Percentiles rank a stretch among this genome's conserved stretches.
phyloP scores from a whole-genome alignment of 2,329 filamentous ascomycete genomes.

The Fusarium buharicum region DNA sequence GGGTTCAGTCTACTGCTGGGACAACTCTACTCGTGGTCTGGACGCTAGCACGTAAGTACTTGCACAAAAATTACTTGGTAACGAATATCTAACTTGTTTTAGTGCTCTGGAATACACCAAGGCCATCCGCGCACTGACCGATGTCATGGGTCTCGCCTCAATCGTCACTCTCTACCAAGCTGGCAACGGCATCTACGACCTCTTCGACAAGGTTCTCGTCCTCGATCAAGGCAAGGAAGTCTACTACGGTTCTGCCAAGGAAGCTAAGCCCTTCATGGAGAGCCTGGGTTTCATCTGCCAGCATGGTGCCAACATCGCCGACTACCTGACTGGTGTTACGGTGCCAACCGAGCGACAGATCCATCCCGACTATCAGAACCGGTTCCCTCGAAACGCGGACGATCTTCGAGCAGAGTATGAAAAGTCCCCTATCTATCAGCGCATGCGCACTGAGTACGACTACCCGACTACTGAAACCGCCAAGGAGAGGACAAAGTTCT shows the following conservation, averaged over 20 bases:
- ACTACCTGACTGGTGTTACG: conserved; percentile 73
- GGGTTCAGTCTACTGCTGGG: conserved; percentile 72
- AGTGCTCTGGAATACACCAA: conserved; percentile 69
- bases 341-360: conserved; percentile 76
- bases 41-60: conserved; percentile 67
- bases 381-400: conserved; percentile 58
- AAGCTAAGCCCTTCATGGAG: conserved; percentile 73
- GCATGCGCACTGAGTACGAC: conserved; percentile 66
- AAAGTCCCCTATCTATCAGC: conserved; percentile 59
- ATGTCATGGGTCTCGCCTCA: conserved; percentile 67
- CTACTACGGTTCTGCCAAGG: conserved; percentile 69
- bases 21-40: conserved; percentile 73
- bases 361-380: conserved; percentile 51
- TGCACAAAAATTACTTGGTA: too few species aligned
- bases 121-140: conserved; percentile 71
- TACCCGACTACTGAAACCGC: conserved; percentile 64
- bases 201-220: conserved; percentile 77
- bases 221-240: conserved; percentile 73
- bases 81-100: not conserved
- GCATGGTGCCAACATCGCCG: conserved; percentile 70
- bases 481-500: conserved; percentile 61
- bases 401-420: conserved; percentile 62
- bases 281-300: conserved; percentile 70
- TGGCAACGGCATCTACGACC: conserved; percentile 74
- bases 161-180: conserved; percentile 77